phyloP scores from a whole-genome alignment of 352 stramenopile genomes.

The Peronospora farinosa region DNA sequence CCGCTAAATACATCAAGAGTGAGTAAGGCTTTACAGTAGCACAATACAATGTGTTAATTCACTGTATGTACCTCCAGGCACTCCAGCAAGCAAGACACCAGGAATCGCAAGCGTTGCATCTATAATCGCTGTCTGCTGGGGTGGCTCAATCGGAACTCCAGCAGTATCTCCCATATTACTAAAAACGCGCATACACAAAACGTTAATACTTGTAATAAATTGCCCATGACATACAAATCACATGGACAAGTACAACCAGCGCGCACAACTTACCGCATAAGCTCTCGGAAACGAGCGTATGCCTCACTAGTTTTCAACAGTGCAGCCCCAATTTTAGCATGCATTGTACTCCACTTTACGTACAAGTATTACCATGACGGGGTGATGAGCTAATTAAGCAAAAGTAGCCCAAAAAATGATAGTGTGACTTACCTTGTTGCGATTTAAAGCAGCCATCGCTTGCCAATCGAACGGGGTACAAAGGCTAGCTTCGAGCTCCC shows the following conservation, averaged over 20 bases:
- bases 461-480: constrained; percentile 17
- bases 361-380: not conserved
- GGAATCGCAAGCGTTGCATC: constrained; percentile 90
- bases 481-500: constrained; percentile 17
- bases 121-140: constrained; percentile 86
- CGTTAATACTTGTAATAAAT: not conserved
- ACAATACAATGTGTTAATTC: not conserved
- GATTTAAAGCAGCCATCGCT: constrained; percentile 10
- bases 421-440: constrained; percentile 24
- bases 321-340: constrained; percentile 31
- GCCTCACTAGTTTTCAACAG: constrained; percentile 57
- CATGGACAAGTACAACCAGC: not conserved
- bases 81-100: constrained; percentile 90
- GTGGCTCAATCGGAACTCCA: constrained; percentile 90
- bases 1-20: constrained; percentile 46
- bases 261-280: constrained; percentile 60
- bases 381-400: not conserved
- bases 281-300: constrained; percentile 69
- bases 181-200: not conserved
- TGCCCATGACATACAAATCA: not conserved
- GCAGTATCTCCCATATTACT: constrained; percentile 87
- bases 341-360: constrained; percentile 39
- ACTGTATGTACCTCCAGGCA: constrained; percentile 77
- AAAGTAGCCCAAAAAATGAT: not conserved
- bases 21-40: not conserved